Conservation (phyloP, 768 basidiomycete species). For the Neoboletus brunneissimus region DNA sequence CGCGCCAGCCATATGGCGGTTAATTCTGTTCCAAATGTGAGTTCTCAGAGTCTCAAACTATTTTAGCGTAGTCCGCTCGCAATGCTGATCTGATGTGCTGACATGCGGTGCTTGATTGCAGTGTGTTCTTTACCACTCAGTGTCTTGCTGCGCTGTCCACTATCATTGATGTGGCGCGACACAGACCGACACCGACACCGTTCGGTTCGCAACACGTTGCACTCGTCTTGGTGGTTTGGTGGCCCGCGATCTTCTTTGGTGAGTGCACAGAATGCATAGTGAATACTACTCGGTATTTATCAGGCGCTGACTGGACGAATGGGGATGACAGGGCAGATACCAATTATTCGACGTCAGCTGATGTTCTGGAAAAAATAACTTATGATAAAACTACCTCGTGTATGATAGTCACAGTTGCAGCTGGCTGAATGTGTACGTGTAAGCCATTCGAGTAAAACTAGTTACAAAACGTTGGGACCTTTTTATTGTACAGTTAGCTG, state of each 20-base stretch:
- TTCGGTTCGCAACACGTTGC: conserved; percentile 68
- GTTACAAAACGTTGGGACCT: too few relatives aligned
- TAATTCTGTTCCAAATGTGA: conserved; percentile 57
- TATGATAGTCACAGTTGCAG: background rate
- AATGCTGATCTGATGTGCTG: conserved; percentile 1
- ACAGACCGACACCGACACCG: conserved; percentile 41
- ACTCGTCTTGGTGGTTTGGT: conserved; percentile 57
- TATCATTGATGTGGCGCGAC: conserved; percentile 46
- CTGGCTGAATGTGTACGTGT: background rate
- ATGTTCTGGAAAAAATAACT: conserved; percentile 32
- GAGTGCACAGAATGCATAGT: conserved; percentile 8
- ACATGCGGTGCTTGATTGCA: conserved; percentile 12
- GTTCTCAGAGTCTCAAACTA: background rate
- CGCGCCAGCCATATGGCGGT: conserved; percentile 45
- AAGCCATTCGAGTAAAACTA: background rate
- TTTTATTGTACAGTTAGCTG: too few relatives aligned
- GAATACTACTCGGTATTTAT: background rate
- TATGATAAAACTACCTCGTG: background rate
- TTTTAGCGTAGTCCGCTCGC: background rate
- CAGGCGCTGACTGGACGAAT: background rate
- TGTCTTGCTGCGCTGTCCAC: conserved; percentile 49
- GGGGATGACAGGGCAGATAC: conserved; percentile 33
- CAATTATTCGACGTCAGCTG: conserved; percentile 38
- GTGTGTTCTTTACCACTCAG: conserved; percentile 46
- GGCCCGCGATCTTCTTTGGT: conserved; percentile 56